These are phyloP conservation scores for Vitis labrusca DNA, from an alignment of 164 flowering plant genomes.

Conservation along the genomic window DNA sequence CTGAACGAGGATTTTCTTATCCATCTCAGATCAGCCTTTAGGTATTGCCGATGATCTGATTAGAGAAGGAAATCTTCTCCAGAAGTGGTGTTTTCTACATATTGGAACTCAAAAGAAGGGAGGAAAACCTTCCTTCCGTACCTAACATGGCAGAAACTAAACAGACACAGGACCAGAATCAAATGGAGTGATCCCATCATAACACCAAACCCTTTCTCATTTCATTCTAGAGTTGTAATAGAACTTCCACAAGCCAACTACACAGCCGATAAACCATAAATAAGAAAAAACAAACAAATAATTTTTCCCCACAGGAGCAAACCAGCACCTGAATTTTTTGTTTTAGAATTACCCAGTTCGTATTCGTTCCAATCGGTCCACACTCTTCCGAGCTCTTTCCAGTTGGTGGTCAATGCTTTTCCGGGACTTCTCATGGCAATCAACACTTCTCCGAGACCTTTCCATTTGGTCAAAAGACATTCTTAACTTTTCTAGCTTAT, in stretches of 20 bases:
- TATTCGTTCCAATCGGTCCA: conserved; percentile 79
- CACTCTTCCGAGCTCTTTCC: conserved; percentile 78
- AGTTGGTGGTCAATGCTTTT: conserved; percentile 66
- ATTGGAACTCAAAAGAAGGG: no score
- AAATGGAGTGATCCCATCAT: conserved; percentile 1
- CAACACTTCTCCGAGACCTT: conserved; percentile 77
- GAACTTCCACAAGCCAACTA: conserved; percentile 32
- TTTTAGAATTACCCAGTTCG: conserved; percentile 51
- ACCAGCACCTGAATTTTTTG: conserved; percentile 21
- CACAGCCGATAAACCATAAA: conserved; percentile 24
- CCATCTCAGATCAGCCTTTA: no score
- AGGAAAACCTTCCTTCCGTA: no score
- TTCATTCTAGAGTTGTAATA: conserved; percentile 27
- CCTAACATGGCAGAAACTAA: no score
- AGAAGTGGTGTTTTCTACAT: no score
- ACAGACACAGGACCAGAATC: not conserved
- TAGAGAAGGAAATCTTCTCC: no score
- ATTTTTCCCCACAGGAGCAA: conserved; percentile 25
- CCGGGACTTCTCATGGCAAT: conserved; percentile 67
- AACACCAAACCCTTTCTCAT: conserved; percentile 28
- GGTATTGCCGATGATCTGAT: no score
- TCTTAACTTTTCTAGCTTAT: conserved; percentile 58
- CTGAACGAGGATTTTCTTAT: no score
- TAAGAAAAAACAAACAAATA: conserved; percentile 21
- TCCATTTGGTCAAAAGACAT: conserved; percentile 64